These are phyloP conservation scores for Xylaria sp. DNA, from an alignment of 2,329 filamentous ascomycete genomes.

Conservation along the genomic window DNA sequence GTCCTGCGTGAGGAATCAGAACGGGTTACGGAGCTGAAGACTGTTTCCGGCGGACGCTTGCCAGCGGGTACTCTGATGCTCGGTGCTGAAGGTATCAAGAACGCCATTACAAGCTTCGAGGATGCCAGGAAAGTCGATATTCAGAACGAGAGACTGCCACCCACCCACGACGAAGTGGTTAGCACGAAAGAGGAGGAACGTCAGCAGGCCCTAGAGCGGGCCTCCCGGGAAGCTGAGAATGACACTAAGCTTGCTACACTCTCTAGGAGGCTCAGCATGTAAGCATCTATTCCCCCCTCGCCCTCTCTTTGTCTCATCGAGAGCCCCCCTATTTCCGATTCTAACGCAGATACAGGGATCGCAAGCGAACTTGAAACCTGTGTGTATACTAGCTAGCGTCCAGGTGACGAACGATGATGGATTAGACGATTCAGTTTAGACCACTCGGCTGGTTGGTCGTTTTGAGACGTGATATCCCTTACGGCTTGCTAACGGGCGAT, in stretches of 20 bases:
- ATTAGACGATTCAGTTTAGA: slow-evolving; percentile 20
- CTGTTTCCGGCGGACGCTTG: slow-evolving; percentile 83
- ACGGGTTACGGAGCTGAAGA: slow-evolving; percentile 95
- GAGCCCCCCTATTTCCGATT: neutral
- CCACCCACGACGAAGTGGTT: slow-evolving; percentile 84
- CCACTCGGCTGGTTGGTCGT: slow-evolving; percentile 12
- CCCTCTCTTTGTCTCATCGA: slow-evolving; percentile 3
- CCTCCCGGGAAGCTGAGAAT: slow-evolving; percentile 83
- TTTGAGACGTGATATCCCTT: slow-evolving; percentile 15
- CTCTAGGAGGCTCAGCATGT: slow-evolving; percentile 94
- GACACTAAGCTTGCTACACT: slow-evolving; percentile 76
- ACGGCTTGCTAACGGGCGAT: slow-evolving; percentile 7
- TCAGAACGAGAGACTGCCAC: slow-evolving; percentile 91
- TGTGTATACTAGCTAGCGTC: slow-evolving; percentile 22
- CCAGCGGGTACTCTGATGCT: slow-evolving; percentile 96
- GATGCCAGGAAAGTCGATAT: slow-evolving; percentile 95
- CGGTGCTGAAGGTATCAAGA: slow-evolving; percentile 96
- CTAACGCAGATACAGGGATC: slow-evolving; percentile 29
- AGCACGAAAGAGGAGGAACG: slow-evolving; percentile 77
- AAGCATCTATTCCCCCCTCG: slow-evolving; percentile 40
- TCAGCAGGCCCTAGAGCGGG: slow-evolving; percentile 77
- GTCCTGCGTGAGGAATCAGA: slow-evolving; percentile 96
- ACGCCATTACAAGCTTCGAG: slow-evolving; percentile 94
- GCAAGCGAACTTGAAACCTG: slow-evolving; percentile 28
- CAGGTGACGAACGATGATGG: slow-evolving; percentile 15